Percentiles rank a stretch among this genome's conserved stretches.
phyloP scores from a whole-genome alignment of 371 early-diverging fungal species.

The Pancytospora epiphaga region DNA sequence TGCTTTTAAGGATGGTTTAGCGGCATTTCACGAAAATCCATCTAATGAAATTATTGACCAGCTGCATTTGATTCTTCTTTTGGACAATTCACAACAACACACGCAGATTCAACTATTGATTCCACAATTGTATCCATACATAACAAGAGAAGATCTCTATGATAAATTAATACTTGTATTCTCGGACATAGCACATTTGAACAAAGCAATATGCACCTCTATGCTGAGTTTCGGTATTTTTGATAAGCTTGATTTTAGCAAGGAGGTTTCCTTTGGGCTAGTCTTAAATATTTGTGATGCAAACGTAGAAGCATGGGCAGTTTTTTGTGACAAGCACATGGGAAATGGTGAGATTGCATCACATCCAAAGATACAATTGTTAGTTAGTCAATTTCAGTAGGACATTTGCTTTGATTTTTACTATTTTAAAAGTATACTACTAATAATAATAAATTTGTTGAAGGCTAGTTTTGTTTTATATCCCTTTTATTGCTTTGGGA shows the following conservation, averaged over 20 bases:
- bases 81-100: neutral
- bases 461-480: too few species aligned
- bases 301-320: slow-evolving; percentile 5
- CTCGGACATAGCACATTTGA: slow-evolving; percentile 20
- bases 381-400: too few species aligned
- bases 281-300: slow-evolving; percentile 16
- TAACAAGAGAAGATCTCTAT: slow-evolving; percentile 9
- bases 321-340: slow-evolving; percentile 7
- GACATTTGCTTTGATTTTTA: too few species aligned
- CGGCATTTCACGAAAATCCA: slow-evolving; percentile 3
- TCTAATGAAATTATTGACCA: neutral
- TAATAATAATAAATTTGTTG: too few species aligned
- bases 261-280: slow-evolving; percentile 3
- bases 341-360: too few species aligned
- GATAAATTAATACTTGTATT: slow-evolving; percentile 1
- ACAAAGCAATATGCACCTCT: neutral
- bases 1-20: slow-evolving; percentile 16
- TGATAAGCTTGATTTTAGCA: neutral
- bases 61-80: slow-evolving; percentile 12
- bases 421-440: too few species aligned
- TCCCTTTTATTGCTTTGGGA: too few species aligned
- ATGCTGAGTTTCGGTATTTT: slow-evolving; percentile 10
- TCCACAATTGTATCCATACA: slow-evolving; percentile 10
- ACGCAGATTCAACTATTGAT: neutral
- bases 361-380: too few species aligned